Conservation (phyloP, 2,329 filamentous ascomycete species). For the Aureobasidium sp. region DNA sequence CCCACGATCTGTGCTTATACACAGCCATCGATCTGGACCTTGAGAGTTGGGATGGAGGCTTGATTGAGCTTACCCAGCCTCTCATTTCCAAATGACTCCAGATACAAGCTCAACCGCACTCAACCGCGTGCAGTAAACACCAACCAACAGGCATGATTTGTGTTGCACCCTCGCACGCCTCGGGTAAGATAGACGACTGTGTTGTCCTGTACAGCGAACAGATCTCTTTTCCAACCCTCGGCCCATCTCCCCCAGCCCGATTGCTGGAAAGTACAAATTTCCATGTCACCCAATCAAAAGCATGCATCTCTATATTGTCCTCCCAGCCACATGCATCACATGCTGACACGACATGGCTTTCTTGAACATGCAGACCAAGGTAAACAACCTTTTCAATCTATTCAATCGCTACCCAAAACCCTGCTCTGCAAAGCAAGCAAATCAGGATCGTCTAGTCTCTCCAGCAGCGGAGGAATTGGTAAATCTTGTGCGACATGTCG, state of each 20-base stretch:
- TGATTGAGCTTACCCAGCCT: background rate
- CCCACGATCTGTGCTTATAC: conserved; percentile 2
- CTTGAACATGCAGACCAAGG: background rate
- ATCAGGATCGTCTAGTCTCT: background rate
- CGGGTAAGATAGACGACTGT: background rate
- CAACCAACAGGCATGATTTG: background rate
- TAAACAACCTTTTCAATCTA: background rate
- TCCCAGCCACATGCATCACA: conserved; percentile 14
- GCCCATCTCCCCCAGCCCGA: background rate
- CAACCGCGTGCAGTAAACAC: background rate
- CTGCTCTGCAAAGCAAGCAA: conserved; percentile 1
- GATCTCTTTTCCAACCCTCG: background rate
- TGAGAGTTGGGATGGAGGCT: background rate
- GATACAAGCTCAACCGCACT: background rate
- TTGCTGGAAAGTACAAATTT: conserved; percentile 4
- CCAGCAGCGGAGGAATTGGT: background rate
- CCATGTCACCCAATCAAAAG: background rate
- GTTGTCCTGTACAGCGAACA: background rate
- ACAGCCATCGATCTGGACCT: conserved; percentile 1
- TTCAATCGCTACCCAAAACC: background rate
- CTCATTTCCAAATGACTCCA: background rate
- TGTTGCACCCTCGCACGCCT: conserved; percentile 4
- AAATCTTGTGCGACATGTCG: background rate
- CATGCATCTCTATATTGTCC: background rate
- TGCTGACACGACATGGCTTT: background rate